Base-by-base conservation (phyloP, 2,329 filamentous ascomycete species). In the Samsoniella hepiali region DNA sequence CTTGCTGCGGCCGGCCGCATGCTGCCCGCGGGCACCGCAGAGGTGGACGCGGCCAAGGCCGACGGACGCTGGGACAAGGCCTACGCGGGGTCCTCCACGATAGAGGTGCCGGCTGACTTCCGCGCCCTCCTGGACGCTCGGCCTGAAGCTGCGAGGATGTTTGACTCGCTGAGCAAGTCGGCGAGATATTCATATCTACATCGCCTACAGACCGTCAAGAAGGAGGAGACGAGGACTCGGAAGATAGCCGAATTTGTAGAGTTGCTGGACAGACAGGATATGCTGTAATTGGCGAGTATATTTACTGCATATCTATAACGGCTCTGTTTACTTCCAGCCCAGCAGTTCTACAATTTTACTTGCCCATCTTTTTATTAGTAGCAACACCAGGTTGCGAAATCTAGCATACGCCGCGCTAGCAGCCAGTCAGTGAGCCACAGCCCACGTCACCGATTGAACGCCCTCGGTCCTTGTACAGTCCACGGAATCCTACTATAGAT, bases 61-160 rank as follows among this genome's bases (percentile, higher is more conserved):
- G 84, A 88, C 67, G 85, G 86, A 0, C 74, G 84, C 1, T 88
- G 84, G 85, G 81, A 81, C 1, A 75, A 77, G 32, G 85, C 85
- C 2, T 88, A 88, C 66, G 78, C 79, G 5, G 80, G 81, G 0
- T 73, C 79, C 4, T 79, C 79, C 57, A 76, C 71, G 15, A 81
- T 81, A 3, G 69, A 74, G 17, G 76, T 81, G 2, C 82, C 84
- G 0, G 69, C 72, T 0, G 84, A 86, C 66, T 81, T 88, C 58
- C 72, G 75, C 45, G 70, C 51, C 0, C 80, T 78, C 11, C 65
- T 86, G 54, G 70, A 72, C 2, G 69, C 27, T 5, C 31, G 55
- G 32, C 51, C 40, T n/a, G 66, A 70, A 1, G 79, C 78, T 0
- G 73, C 74, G 17, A 66, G 63, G 0, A 67, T 65, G 1, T 77